Evolutionary conservation across 495 filamentous ascomycete species (phyloP), one percentile per base, ranked within the genome.

Genomic region (Penicillium arizonense): DNA sequence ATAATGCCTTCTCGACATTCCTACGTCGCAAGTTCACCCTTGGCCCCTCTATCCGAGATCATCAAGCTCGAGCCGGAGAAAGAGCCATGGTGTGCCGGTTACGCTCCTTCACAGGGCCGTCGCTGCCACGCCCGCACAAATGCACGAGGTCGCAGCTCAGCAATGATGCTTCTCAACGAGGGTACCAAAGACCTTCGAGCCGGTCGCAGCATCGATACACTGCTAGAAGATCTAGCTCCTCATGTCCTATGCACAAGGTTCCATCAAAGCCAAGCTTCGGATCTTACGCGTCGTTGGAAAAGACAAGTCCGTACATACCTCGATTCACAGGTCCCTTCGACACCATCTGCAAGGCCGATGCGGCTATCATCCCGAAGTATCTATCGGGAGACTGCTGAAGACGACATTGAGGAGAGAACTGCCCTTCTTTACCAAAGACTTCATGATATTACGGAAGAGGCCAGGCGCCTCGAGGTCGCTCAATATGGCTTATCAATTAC

Each of bases 21-120:
- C 9, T n/a, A 23, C 2, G 10, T 7, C 11, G 5, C 14, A 24
- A 23, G 2, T 28, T 12, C 53, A 3, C n/a, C 45, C 32, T 20
- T 43, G 13, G 28, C 44, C 9, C 40, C 58, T 47, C 61, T 69
- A 16, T 58, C 56, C 11, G 44, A 58, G 0, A 64, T 71, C 20
- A 50, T 71, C 37, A 40, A 57, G 4, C 56, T 69, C 14, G 20
- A 59, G 32, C 68, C 68, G 14, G 49, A 60, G 2, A 3, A 57
- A 13, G 65, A 70, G 21, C 44, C 51, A 14, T 56, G 39, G 14
- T 71, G 68, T 45, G 58, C 45, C 16, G 68, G 65, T 0, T 62
- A 57, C 23, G 63, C 65, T 3, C 50, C 40, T 1, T 61, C 63
- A 0, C 10, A 63, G 34, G 50, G 57, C n/a, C 62, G 60, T 23